Base-by-base conservation (phyloP, 2,329 filamentous ascomycete species). In the Fusarium sublunatum region DNA sequence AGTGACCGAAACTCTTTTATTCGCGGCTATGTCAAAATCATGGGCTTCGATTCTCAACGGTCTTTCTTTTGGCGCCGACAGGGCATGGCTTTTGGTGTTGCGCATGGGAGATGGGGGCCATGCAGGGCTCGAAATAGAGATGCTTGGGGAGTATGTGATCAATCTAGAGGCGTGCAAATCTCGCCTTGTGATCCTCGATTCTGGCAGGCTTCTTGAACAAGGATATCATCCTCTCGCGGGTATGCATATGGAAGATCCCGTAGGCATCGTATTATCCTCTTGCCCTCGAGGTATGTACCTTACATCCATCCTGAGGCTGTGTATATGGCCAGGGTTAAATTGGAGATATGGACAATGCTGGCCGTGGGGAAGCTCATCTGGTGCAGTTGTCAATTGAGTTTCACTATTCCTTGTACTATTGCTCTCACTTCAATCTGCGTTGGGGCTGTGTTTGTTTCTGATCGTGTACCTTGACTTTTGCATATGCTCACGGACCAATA, bases 211-310 rank as follows among this genome's bases (percentile, higher is more conserved):
- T 61, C 34, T 12, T 44, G 36, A 34, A 50, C 49, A 55, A 38
- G 49, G 55, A 19, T 35, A 40, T 22, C 12, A 12, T 29, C 39
- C 25, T 54, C 42, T 36, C 29, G 48, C 35, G 42, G 48, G 56
- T 56, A 49, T 60, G 56, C 41, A 55, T 60, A 55, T 60, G 57
- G 56, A 25, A 22, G 26, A 26, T 46, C 41, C 26, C 42, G 15
- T 28, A n/a, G 15, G 25, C 29, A 36, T 19, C 38, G 19, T 43
- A 22, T 29, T 13, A 31, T 47, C 11, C 34, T 50, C 32, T 45
- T 50, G 53, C 42, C 52, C n/a, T 11, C 24, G 10, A 15, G 38
- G 42, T 29, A 42, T 43, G 35, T 48, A 19, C 28, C 38, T 35
- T 28, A 42, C n/a, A 12, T 38, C 36, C 36, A 38, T 38, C 11